Evolutionary conservation across 169 alveolate species (phyloP), one percentile per base, ranked within the genome.

Genomic region (Plasmodium gonderi): DNA sequence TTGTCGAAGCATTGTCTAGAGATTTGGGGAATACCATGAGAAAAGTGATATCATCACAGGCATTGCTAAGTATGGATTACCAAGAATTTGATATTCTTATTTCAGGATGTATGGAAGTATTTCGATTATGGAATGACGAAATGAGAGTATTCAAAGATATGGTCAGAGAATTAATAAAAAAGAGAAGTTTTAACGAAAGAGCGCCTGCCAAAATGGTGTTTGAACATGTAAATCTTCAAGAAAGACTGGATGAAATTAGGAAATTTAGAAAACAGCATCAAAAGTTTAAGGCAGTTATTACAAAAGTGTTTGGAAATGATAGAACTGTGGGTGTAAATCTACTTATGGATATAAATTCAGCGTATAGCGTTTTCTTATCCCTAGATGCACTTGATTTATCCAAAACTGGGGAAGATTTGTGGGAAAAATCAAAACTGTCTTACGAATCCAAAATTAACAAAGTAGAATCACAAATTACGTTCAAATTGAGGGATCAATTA

Each of bases 401-500:
- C 29, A 96, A 96, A 91, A 97, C 95, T 79, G 99, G 99, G 0
- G 85, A 93, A 40, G 98, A 95, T 60, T 42, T 78, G 47, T 97
- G 99, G 98, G 96, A 95, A 33, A 94, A 95, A 51, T 97, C 99
- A 12, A 96, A 96, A 83, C 95, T 94, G 40, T 95, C 96, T 90
- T 99, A 99, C 94, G 98, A 97, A 82, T 96, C 96, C 47, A 97
- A 97, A 38, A 98, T 98, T 11, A 99, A 98, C 87, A 97, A 97
- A 79, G 98, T 98, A 12, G 99, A 99, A 95, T 96, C 98, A 20
- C 98, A 98, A 95, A 97, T 99, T 60, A 98, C 99, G 0, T 96
- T 97, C 49, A 97, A 97, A 80, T 91, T 99, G 51, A 95, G 99
- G 80, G 99, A 99, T 91, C 97, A 97, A 87, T 95, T 99, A 42